Conservation (phyloP, 1,139 yeast genomes). For the Debaryomyces coudertii region DNA sequence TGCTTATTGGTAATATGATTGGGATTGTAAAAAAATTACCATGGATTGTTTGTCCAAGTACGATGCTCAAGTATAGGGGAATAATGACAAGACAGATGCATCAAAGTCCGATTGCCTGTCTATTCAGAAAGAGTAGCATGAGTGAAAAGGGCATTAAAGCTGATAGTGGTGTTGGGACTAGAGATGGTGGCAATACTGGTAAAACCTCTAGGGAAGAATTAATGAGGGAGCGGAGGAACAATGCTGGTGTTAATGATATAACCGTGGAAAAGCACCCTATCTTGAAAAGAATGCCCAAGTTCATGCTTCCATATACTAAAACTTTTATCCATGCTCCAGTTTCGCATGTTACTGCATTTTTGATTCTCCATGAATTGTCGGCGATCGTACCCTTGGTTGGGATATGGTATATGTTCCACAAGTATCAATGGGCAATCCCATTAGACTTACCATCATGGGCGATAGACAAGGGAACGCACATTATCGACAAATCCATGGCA, state of each 20-base stretch:
- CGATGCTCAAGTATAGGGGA: background rate
- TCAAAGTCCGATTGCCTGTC: background rate
- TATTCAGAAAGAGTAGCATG: background rate
- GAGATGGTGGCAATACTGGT: background rate
- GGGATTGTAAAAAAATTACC: background rate
- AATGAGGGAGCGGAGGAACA: background rate
- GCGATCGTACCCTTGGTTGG: constrained; percentile 81
- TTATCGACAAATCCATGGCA: constrained; percentile 52
- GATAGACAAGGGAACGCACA: constrained; percentile 60
- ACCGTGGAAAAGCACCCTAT: constrained; percentile 33
- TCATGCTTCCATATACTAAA: constrained; percentile 52
- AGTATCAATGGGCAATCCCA: constrained; percentile 43
- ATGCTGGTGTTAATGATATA: background rate
- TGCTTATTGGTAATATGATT: background rate
- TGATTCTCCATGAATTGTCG: constrained; percentile 81
- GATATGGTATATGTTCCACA: constrained; percentile 74
- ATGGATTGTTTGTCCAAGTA: background rate
- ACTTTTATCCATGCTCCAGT: constrained; percentile 63
- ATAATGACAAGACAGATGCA: background rate
- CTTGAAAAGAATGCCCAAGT: constrained; percentile 46
- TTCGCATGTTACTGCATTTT: constrained; percentile 71
- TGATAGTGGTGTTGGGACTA: background rate
- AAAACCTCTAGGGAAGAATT: background rate
- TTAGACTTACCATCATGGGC: constrained; percentile 71
- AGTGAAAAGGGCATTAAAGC: background rate